Percentiles rank a stretch among this genome's conserved stretches.
These are phyloP conservation scores for Candida sanyaensis DNA, from an alignment of 1,139 yeast species.

Conservation along the genomic window DNA sequence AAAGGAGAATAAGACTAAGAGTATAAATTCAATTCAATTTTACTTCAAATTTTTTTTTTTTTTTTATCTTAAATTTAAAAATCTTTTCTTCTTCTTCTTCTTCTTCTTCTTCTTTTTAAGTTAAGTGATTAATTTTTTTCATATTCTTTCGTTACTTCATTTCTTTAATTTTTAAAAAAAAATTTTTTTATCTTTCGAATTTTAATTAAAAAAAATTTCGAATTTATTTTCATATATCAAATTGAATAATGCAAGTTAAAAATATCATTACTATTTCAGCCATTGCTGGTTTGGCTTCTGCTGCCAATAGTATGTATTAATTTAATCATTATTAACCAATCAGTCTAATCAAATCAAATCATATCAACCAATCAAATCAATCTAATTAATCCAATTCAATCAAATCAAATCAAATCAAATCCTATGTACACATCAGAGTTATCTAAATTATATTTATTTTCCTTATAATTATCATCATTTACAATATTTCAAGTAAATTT, in stretches of 20 bases:
- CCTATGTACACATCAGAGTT: not conserved
- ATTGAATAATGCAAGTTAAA: slow-evolving; percentile 49
- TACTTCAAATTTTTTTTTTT: not conserved
- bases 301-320: slow-evolving; percentile 50
- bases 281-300: slow-evolving; percentile 45
- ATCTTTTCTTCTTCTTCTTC: too few relatives aligned
- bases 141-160: slow-evolving; percentile 1
- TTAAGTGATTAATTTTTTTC: not conserved
- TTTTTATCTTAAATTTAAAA: too few relatives aligned
- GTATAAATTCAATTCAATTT: too few relatives aligned
- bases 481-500: too few relatives aligned
- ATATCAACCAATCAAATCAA: too few relatives aligned
- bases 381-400: not conserved
- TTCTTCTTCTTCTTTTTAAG: not conserved
- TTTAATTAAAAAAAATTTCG: too few relatives aligned
- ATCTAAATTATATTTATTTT: too few relatives aligned
- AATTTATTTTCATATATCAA: not conserved
- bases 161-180: slow-evolving; percentile 4
- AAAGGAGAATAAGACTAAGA: too few relatives aligned
- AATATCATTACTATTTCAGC: slow-evolving; percentile 47
- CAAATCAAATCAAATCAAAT: too few relatives aligned
- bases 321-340: not conserved
- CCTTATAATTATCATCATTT: too few relatives aligned
- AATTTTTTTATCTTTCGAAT: too few relatives aligned
- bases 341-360: too few relatives aligned